Evolutionary conservation across 129 eudicot species (phyloP), one percentile per base, ranked within the genome.

Genomic region (Scalesia atractyloides): DNA sequence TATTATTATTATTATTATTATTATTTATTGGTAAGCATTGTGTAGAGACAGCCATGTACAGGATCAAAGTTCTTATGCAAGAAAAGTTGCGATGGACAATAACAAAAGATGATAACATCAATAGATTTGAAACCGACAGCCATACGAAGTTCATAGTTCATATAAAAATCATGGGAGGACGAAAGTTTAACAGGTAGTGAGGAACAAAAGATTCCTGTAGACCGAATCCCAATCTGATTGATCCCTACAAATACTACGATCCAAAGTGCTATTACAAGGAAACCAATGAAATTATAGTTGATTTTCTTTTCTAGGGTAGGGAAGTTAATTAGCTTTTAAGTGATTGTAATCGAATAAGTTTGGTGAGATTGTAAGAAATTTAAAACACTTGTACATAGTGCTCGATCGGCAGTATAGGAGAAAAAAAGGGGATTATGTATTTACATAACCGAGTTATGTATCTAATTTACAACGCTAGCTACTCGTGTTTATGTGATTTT

Each of bases 171-270:
- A 68, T 46, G 60, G 46, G 60, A 34, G 6, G 44, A 13, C 3
- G 8, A 63, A 61, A 14, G 12, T 9, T 48, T 68, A 76, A 39
- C 36, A 20, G 79, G 5, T 68, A 47, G 75, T 56, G 66, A 19
- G 9, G 65, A 71, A 46, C 30, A 73, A 60, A 73, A 73, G 69
- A 73, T 60, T 73, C 36, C 48, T 37, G 18, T 60, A 14, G 60
- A 73, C 69, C 57, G 33, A 47, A 61, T 58, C 5, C 18, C 70
- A 62, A 33, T 46, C 19, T 60, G 7, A 61, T 73, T 73, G 36
- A 33, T 73, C 8, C 19, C 17, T 61, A 48, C 62, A 64, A 64
- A 64, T 34, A 49, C 69, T 73, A 47, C 60, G 26, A 61, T 60
- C 77, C 68, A 73, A 73, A 60, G 48, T n/a, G 49, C 26, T 43